phyloP scores from a whole-genome alignment of 2,329 filamentous ascomycete species.

The Colletotrichum plurivorum region DNA sequence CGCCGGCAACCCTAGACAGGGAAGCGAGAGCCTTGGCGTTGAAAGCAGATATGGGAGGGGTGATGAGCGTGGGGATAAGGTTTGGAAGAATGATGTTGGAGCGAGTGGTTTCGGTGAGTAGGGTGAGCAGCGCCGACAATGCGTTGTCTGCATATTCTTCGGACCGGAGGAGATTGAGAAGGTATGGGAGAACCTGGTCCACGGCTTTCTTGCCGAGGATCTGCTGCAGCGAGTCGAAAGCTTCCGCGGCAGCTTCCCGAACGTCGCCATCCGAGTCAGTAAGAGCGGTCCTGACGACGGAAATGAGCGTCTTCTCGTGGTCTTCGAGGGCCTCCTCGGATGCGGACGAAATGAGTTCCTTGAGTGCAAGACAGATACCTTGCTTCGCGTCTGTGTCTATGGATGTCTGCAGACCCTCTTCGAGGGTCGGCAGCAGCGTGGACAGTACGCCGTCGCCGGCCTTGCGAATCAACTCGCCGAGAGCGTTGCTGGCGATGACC shows the following conservation, averaged over 20 bases:
- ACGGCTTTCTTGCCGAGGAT: conserved; percentile 95
- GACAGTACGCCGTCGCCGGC: conserved; percentile 94
- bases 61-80: conserved; percentile 92
- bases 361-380: conserved; percentile 96
- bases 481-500: conserved; percentile 96
- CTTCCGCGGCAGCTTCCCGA: conserved; percentile 94
- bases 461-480: conserved; percentile 97
- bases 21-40: conserved; percentile 96
- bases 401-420: conserved; percentile 89
- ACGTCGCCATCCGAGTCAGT: conserved; percentile 93
- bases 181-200: conserved; percentile 93
- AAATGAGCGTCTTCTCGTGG: conserved; percentile 94
- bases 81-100: conserved; percentile 98
- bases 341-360: conserved; percentile 92
- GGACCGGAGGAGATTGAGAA: conserved; percentile 89
- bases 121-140: conserved; percentile 89
- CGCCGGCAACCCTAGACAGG: conserved; percentile 89
- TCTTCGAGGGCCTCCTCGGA: conserved; percentile 91
- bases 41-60: conserved; percentile 91
- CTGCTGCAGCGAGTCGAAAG: conserved; percentile 94
- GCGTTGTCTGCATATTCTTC: conserved; percentile 93
- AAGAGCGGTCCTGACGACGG: conserved; percentile 91
- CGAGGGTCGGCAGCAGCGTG: conserved; percentile 89
- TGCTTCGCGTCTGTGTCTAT: conserved; percentile 95
- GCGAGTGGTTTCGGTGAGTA: conserved; percentile 92